Percentiles rank a stretch among this genome's conserved stretches.
phyloP scores from a whole-genome alignment of 1,284 basidiomycete species.

The Fomitiporia mediterranea region DNA sequence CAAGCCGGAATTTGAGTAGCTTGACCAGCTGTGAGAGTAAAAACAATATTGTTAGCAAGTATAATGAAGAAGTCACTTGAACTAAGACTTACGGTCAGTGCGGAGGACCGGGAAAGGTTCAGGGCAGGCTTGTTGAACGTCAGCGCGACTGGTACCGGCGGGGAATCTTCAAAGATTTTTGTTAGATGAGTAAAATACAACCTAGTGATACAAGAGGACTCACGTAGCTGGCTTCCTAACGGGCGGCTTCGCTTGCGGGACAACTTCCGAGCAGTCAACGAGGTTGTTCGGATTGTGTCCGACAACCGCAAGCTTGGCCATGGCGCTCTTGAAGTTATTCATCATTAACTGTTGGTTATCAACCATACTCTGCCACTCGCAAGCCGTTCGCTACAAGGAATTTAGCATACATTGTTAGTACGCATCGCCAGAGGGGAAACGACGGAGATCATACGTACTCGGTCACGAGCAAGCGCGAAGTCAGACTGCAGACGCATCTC shows the following conservation, averaged over 20 bases:
- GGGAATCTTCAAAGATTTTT: slow-evolving; percentile 10
- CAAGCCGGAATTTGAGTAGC: slow-evolving; percentile 18
- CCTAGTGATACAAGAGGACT: background rate
- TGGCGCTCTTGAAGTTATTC: slow-evolving; percentile 18
- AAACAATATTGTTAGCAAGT: background rate
- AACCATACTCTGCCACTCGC: slow-evolving; percentile 21
- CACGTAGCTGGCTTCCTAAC: slow-evolving; percentile 19
- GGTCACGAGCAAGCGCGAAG: slow-evolving; percentile 22
- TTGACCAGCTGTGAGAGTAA: background rate
- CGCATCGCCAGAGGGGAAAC: background rate
- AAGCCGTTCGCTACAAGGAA: slow-evolving; percentile 18
- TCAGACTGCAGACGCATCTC: slow-evolving; percentile 24
- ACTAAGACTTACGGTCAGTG: slow-evolving; percentile 15
- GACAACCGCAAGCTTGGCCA: slow-evolving; percentile 21
- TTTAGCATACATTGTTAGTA: background rate
- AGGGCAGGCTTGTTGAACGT: slow-evolving; percentile 18
- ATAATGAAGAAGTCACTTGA: no score
- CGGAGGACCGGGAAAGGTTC: slow-evolving; percentile 18
- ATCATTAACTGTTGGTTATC: slow-evolving; percentile 21
- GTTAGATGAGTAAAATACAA: no score
- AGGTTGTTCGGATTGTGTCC: slow-evolving; percentile 19
- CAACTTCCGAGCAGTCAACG: slow-evolving; percentile 22
- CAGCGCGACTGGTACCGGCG: slow-evolving; percentile 11
- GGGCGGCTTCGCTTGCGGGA: slow-evolving; percentile 13
- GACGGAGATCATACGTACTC: background rate